Conservation (phyloP, 169 alveolate species). For the Eimeria praecox region DNA sequence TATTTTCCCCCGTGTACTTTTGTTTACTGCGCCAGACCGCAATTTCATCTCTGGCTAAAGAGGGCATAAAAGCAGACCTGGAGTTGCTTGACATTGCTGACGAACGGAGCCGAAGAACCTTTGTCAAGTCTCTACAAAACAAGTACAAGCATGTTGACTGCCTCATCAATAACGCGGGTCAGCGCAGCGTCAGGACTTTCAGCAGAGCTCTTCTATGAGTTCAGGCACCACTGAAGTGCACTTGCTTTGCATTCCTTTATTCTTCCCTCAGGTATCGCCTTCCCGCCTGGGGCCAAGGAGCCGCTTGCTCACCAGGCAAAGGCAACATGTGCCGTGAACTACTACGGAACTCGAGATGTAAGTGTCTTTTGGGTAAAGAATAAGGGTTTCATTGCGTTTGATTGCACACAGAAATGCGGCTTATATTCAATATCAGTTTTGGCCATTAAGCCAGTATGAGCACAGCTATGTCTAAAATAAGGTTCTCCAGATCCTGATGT, state of each 20-base stretch:
- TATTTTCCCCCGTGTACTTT: background rate
- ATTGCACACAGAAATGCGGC: too few relatives aligned
- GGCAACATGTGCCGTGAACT: slow-evolving; percentile 46
- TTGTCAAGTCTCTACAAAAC: background rate
- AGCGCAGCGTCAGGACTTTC: background rate
- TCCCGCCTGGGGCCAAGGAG: slow-evolving; percentile 18
- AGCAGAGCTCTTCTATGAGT: background rate
- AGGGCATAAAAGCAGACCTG: slow-evolving; percentile 2
- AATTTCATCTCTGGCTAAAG: slow-evolving; percentile 23
- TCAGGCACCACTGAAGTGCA: background rate
- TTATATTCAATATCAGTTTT: too few relatives aligned
- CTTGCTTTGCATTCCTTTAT: background rate
- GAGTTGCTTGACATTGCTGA: slow-evolving; percentile 72
- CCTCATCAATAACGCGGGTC: slow-evolving; percentile 78
- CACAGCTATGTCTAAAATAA: background rate
- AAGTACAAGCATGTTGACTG: slow-evolving; percentile 58
- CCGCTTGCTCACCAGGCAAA: slow-evolving; percentile 51
- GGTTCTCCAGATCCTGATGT: background rate
- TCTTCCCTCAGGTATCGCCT: slow-evolving; percentile 31
- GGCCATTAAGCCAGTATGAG: too few relatives aligned
- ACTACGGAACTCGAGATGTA: slow-evolving; percentile 74
- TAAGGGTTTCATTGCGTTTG: background rate
- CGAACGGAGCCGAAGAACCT: background rate
- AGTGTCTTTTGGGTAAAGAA: background rate
- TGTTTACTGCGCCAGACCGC: slow-evolving; percentile 2